Conservation (phyloP, 2,329 filamentous ascomycete species). For the Ilyonectria sp. region DNA sequence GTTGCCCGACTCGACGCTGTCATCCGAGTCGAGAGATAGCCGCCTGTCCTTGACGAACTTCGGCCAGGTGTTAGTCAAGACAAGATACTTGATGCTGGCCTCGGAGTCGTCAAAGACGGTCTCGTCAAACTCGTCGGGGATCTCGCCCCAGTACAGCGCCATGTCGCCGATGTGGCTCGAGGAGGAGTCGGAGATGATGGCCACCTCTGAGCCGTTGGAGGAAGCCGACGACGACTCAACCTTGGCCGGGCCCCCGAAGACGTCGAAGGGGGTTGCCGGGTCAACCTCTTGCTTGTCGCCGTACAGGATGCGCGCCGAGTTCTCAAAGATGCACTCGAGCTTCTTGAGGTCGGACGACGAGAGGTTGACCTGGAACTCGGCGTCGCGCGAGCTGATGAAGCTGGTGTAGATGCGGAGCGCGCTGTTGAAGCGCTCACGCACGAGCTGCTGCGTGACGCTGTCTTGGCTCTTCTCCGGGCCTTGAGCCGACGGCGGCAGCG, state of each 20-base stretch:
- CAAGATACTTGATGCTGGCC: constrained; percentile 75
- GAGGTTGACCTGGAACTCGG: constrained; percentile 78
- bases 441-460: constrained; percentile 49
- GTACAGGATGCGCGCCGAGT: constrained; percentile 63
- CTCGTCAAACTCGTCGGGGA: constrained; percentile 67
- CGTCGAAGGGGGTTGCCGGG: constrained; percentile 62
- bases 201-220: constrained; percentile 37
- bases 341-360: constrained; percentile 69
- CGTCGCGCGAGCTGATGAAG: constrained; percentile 53
- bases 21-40: constrained; percentile 51
- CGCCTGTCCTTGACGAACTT: constrained; percentile 66
- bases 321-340: constrained; percentile 71
- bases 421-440: constrained; percentile 71
- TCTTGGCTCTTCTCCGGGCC: constrained; percentile 44
- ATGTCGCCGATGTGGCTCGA: constrained; percentile 43
- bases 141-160: constrained; percentile 58
- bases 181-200: constrained; percentile 29
- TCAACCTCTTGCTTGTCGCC: constrained; percentile 58
- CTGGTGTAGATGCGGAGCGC: constrained; percentile 60
- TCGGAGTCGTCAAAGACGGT: constrained; percentile 74
- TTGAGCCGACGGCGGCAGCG: constrained; percentile 45
- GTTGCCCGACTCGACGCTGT: constrained; percentile 41
- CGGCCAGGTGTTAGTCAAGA: constrained; percentile 79
- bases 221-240: constrained; percentile 40
- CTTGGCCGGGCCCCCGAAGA: constrained; percentile 44